phyloP scores from a whole-genome alignment of 495 filamentous ascomycete species.

The Aspergillus haitiensis region DNA sequence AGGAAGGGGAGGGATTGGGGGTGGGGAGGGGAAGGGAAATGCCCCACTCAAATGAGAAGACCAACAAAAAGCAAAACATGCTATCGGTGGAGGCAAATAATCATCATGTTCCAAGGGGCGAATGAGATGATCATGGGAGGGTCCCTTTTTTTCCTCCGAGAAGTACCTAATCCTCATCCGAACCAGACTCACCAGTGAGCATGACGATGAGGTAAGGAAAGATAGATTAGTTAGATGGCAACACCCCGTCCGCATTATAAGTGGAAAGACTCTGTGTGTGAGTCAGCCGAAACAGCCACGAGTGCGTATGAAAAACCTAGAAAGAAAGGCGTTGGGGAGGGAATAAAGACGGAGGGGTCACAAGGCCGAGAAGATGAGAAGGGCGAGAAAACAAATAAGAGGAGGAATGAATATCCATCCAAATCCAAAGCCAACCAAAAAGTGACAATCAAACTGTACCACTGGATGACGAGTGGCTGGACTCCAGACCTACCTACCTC shows the following conservation, averaged over 20 bases:
- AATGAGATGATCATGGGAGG: background rate
- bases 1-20: conserved; percentile 18
- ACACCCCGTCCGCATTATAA: too few relatives aligned
- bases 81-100: conserved; percentile 4
- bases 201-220: too few relatives aligned
- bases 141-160: background rate
- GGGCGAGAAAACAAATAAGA: background rate
- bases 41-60: background rate
- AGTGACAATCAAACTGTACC: too few relatives aligned
- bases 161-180: background rate
- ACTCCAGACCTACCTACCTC: background rate
- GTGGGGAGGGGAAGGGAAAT: conserved; percentile 10
- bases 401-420: too few relatives aligned
- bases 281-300: conserved; percentile 10
- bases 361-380: conserved; percentile 2
- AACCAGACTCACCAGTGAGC: too few relatives aligned
- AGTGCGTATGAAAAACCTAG: conserved; percentile 8
- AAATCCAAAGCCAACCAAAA: too few relatives aligned
- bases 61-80: conserved; percentile 3
- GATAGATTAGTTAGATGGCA: too few relatives aligned
- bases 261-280: too few relatives aligned
- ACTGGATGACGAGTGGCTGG: conserved; percentile 2
- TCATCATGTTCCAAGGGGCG: background rate
- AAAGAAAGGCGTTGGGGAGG: background rate
- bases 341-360: background rate